phyloP scores from a whole-genome alignment of 768 basidiomycete species.

The Boletus vinaceobasis region DNA sequence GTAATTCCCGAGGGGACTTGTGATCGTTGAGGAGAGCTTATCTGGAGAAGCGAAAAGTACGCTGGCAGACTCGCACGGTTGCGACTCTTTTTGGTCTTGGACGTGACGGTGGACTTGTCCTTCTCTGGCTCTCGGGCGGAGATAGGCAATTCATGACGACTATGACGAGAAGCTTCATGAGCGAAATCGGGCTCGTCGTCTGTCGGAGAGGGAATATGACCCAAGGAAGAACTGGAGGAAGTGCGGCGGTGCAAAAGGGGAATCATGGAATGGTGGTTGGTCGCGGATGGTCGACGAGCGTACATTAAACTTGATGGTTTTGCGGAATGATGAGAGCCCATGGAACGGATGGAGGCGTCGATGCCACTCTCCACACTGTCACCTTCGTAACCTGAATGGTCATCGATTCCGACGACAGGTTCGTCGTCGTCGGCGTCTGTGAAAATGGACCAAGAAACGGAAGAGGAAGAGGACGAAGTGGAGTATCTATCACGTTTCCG shows the following conservation, averaged over 20 bases:
- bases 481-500: slow-evolving; percentile 48
- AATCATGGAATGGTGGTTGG: slow-evolving; percentile 62
- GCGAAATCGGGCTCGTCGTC: slow-evolving; percentile 43
- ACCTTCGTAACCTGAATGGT: slow-evolving; percentile 30
- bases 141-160: slow-evolving; percentile 34
- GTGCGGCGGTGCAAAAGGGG: slow-evolving; percentile 54
- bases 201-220: slow-evolving; percentile 36
- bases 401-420: slow-evolving; percentile 32
- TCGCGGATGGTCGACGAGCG: slow-evolving; percentile 66
- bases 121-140: slow-evolving; percentile 21
- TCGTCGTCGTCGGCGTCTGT: slow-evolving; percentile 64
- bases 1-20: slow-evolving; percentile 41
- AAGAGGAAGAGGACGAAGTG: slow-evolving; percentile 62
- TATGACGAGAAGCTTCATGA: slow-evolving; percentile 28
- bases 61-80: slow-evolving; percentile 74
- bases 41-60: slow-evolving; percentile 69
- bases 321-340: slow-evolving; percentile 32
- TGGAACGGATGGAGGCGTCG: slow-evolving; percentile 44
- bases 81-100: slow-evolving; percentile 48
- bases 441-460: slow-evolving; percentile 61
- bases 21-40: slow-evolving; percentile 41
- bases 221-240: slow-evolving; percentile 37
- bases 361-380: slow-evolving; percentile 32
- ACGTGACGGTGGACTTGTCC: slow-evolving; percentile 30
- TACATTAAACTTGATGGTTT: slow-evolving; percentile 54